Evolutionary conservation across 331 rosid species (phyloP), one percentile per base, ranked within the genome.

Genomic region (Quercus lobata): DNA sequence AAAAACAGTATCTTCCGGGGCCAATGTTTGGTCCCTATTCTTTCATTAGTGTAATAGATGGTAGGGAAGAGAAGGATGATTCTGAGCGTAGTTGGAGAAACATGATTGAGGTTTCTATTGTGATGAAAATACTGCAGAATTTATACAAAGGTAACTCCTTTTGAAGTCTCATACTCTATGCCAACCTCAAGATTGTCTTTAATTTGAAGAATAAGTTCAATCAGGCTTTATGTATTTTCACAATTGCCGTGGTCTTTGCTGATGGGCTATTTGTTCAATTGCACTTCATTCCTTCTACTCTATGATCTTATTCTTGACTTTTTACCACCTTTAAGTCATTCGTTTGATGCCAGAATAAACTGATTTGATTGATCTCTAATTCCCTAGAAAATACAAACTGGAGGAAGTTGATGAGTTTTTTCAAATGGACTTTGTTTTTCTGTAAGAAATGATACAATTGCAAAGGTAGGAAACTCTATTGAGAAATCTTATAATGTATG

Each of bases 1-100:
- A 73, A 74, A 91, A 79, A 69, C 62, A 60, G 5, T 88, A 76
- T 83, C 94, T 93, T 57, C 79, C 75, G 0, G 87, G 90, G 56
- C 34, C 82, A 24, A 88, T 91, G 88, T 93, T 85, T 80, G 94
- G 97, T 60, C 85, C 97, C 3, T 93, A 88, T 77, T 91, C 97
- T 57, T 93, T 93, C 69, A 82, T 93, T 7, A 88, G 90, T 66
- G 52, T 93, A 7, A 62, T 72, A 55, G 87, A 84, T 68, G 93
- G 97, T 73, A 75, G 82, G 21, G 93, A 91, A 76, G 93, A 89
- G 61, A 84, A 52, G 63, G 96, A 84, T 66, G 89, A 89, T 80
- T 88, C 77, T 37, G 92, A 88, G 76, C 89, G 53, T 76, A 87
- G 96, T 80, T 71, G 86, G 29, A 89, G 72, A 78, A 93, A 93